Base-by-base conservation (phyloP, 768 basidiomycete species). In the Phanerochaete sordida region DNA sequence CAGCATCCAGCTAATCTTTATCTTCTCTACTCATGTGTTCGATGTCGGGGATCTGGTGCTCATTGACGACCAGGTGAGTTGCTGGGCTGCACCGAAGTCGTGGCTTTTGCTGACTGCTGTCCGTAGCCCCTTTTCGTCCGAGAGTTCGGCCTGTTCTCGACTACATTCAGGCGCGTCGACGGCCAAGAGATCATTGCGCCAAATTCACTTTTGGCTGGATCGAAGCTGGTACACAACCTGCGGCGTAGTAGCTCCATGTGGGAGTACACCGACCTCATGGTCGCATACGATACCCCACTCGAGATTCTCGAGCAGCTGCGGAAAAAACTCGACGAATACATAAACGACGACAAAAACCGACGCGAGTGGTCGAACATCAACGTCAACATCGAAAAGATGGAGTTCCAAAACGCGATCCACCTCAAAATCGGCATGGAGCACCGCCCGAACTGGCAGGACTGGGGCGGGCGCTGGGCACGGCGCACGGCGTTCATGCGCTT, bases 381-480 rank as follows among this genome's bases (percentile, higher is more conserved):
- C 30, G 77, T 90, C 53, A 85, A 87, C 64, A 90, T 92, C 64
- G 86, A 91, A 73, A 87, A 83, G 66, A 90, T 92, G 86, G 86
- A 89, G 63, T 87, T 78, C 65, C 87, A 90, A 68, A 91, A 90
- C 64, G 81, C 85, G 8, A 83, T 91, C 57, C 72, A 81, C 65
- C 76, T 91, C 59, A 80, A 80, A 45, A 79, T 91, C 53, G 83
- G 83, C 31, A 79, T 92, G 69, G 90, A 92, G 72, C 90, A 91
- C 72, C 84, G 87, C 55, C 80, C 85, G 37, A 91, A 90, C 68
- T 93, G 90, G 91, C 91, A 92, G 68, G 89, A 92, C 68, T 93
- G 90, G 90, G 90, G 88, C 50, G 91, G 83, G 21, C 78, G 90
- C 59, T 91, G 88, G 90, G 77, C 75, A 8, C 85, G 90, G 48